Conservation (phyloP, 192 early-diverging fungal genomes). For the Haplosporangium gracile region DNA sequence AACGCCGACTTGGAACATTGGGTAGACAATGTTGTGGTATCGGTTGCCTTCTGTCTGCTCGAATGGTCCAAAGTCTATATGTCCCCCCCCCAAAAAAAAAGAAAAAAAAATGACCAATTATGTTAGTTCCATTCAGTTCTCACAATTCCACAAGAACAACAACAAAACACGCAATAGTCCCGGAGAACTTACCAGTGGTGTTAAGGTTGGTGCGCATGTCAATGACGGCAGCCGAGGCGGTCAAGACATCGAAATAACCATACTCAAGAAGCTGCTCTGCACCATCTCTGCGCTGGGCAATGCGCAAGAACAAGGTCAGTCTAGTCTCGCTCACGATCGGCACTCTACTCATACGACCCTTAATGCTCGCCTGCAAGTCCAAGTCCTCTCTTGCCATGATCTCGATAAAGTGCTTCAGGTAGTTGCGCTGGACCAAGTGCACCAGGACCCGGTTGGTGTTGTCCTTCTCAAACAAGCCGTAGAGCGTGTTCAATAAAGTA, state of each 20-base stretch:
- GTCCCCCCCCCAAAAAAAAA: not conserved
- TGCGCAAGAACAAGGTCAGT: conserved; percentile 84
- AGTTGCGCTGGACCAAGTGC: conserved; percentile 65
- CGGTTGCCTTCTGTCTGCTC: conserved; percentile 52
- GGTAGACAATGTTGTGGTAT: conserved; percentile 56
- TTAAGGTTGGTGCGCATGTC: conserved; percentile 55
- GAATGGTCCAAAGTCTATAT: conserved; percentile 45
- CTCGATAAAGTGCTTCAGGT: conserved; percentile 67
- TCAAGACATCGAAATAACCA: conserved; percentile 83
- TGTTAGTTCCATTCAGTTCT: not conserved
- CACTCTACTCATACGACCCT: conserved; percentile 51
- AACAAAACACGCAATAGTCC: not conserved
- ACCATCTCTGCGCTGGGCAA: conserved; percentile 80
- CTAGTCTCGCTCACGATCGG: conserved; percentile 82
- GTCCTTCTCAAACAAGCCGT: conserved; percentile 61
- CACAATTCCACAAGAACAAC: not conserved
- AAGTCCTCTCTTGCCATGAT: conserved; percentile 73
- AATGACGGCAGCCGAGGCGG: conserved; percentile 47
- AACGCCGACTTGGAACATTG: conserved; percentile 50
- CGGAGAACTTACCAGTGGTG: conserved; percentile 24
- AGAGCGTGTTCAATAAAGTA: conserved; percentile 78
- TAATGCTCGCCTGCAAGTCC: conserved; percentile 67
- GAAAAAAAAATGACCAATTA: not conserved
- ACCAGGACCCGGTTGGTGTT: conserved; percentile 61
- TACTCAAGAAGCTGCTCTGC: conserved; percentile 83